A percentile compares a stretch with the other conserved stretches of the same genome.
These are phyloP conservation scores for Talaromyces trachyspermus DNA, from an alignment of 495 filamentous ascomycete genomes.

Conservation along the genomic window DNA sequence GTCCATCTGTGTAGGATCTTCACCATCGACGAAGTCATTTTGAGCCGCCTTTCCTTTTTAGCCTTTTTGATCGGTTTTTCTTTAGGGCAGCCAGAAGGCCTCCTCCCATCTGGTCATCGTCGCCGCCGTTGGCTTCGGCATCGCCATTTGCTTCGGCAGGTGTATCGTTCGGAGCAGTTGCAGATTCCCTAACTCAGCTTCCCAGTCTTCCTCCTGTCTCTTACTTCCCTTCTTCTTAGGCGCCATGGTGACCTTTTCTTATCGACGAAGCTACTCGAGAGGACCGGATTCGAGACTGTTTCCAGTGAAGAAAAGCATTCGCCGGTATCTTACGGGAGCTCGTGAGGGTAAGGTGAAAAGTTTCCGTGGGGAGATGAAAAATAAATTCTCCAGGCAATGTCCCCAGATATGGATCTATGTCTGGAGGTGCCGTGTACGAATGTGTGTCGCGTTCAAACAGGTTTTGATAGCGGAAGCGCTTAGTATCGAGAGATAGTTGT, in stretches of 20 bases:
- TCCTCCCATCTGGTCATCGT: constrained; percentile 47
- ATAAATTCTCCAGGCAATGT: no score
- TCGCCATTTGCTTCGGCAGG: constrained; percentile 35
- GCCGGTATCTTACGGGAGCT: no score
- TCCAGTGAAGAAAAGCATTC: neutral
- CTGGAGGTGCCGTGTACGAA: neutral
- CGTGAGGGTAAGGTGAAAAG: no score
- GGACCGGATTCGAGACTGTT: neutral
- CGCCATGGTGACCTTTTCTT: constrained; percentile 49
- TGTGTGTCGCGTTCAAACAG: constrained; percentile 1
- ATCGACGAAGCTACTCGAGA: neutral
- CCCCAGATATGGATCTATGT: no score
- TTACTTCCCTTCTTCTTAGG: constrained; percentile 93
- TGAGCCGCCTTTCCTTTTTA: constrained; percentile 66
- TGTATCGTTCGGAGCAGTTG: constrained; percentile 43
- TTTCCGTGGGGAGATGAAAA: no score
- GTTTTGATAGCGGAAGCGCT: neutral
- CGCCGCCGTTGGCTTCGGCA: constrained; percentile 39
- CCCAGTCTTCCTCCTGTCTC: constrained; percentile 88
- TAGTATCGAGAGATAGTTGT: constrained; percentile 7
- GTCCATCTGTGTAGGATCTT: constrained; percentile 46
- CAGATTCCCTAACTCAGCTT: constrained; percentile 85
- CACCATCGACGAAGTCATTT: constrained; percentile 69
- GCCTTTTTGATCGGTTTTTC: constrained; percentile 88
- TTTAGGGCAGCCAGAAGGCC: constrained; percentile 81